Conservation (phyloP, 2,329 filamentous ascomycete species). For the Hymenoscyphus fructigenus region DNA sequence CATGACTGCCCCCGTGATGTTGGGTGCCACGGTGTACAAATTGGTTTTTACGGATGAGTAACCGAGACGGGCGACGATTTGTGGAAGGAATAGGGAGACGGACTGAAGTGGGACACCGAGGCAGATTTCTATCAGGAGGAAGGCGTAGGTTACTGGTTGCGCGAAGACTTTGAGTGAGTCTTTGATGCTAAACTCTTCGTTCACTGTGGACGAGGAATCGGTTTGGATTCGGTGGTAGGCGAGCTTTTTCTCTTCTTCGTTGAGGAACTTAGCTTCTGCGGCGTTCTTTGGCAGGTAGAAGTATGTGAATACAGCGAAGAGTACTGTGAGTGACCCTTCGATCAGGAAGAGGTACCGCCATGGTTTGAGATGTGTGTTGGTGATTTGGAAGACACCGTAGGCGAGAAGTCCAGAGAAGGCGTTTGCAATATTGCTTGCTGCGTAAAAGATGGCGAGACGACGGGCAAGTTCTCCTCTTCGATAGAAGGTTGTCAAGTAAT, state of each 20-base stretch:
- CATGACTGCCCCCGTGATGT: constrained; percentile 71
- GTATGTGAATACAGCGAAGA: constrained; percentile 38
- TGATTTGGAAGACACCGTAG: constrained; percentile 51
- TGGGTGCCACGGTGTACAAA: constrained; percentile 78
- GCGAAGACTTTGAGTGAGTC: constrained; percentile 54
- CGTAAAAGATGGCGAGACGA: constrained; percentile 72
- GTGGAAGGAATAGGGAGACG: constrained; percentile 54
- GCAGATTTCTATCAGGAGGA: constrained; percentile 56
- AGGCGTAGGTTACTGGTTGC: constrained; percentile 43
- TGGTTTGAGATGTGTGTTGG: constrained; percentile 45
- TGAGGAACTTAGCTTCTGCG: constrained; percentile 34
- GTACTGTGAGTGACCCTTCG: constrained; percentile 36
- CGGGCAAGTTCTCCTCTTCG: constrained; percentile 68
- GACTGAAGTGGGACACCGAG: constrained; percentile 59
- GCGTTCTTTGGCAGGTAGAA: constrained; percentile 39
- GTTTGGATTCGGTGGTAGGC: constrained; percentile 38
- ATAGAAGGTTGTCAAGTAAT: constrained; percentile 64
- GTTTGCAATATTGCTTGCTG: constrained; percentile 70
- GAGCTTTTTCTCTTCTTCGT: constrained; percentile 34
- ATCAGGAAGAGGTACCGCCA: constrained; percentile 55
- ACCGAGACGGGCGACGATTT: constrained; percentile 52
- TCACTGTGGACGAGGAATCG: constrained; percentile 65
- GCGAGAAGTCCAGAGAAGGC: constrained; percentile 51
- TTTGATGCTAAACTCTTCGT: constrained; percentile 50
- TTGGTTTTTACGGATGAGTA: constrained; percentile 62